Percentiles rank a stretch among this genome's conserved stretches.
Evolutionary conservation across 257 asterid species (phyloP).

Genomic region (Schizonepeta tenuifolia): DNA sequence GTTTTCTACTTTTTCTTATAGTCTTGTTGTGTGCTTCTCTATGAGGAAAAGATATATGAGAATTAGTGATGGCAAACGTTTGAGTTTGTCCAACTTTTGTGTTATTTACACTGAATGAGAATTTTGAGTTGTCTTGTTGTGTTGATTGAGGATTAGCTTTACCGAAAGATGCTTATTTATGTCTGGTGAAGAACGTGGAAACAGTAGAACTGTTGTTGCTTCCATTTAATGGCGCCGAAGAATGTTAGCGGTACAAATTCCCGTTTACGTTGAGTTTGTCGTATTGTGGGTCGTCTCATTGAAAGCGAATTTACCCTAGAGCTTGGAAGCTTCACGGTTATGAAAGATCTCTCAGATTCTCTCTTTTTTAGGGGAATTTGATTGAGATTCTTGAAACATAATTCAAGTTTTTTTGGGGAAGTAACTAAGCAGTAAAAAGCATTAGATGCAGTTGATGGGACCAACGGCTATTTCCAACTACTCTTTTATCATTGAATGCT

Average conservation of each 20-base stretch:
- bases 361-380: background rate
- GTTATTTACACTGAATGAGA: background rate
- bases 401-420: constrained; percentile 14
- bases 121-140: no score
- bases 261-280: no score
- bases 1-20: background rate
- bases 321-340: constrained; percentile 3
- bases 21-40: background rate
- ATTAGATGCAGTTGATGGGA: constrained; percentile 25
- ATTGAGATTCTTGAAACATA: background rate
- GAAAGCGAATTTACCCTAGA: no score
- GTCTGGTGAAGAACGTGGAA: no score
- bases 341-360: constrained; percentile 17
- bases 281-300: no score
- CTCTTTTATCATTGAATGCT: constrained; percentile 37
- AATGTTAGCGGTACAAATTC: no score
- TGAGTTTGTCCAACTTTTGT: background rate
- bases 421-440: constrained; percentile 2
- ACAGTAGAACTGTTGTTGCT: no score
- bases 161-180: no score
- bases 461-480: constrained; percentile 45
- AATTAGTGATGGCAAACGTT: background rate
- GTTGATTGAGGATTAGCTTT: no score
- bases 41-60: background rate
- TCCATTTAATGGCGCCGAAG: no score